Base-by-base conservation (phyloP, 441 rosid genomes). In the Corymbia calophylla region DNA sequence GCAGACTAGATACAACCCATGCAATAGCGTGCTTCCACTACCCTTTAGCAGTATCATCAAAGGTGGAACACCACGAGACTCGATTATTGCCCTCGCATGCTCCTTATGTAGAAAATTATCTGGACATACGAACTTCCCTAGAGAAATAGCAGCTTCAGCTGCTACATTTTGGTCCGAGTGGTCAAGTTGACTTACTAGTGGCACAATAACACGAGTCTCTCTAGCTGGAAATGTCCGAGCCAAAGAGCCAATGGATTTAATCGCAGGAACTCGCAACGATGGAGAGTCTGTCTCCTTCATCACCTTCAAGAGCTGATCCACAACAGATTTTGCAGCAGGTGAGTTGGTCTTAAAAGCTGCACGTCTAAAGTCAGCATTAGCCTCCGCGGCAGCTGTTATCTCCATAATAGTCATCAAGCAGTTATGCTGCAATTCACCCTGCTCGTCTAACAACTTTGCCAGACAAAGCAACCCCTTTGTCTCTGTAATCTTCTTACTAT, bases 181-280 rank as follows among this genome's bases (percentile, higher is more conserved):
- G 80, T 93, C 51, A 44, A 95, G 95, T 62, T 92, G 92, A 89
- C 87, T 89, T 12, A 94, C 97, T 51, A 95, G 89, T 1, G 96
- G 95, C 88, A 87, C 85, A 49, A 95, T 90, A 88, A 95, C 95
- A 73, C 96, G 93, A 7, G 94, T 93, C 87, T 95, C 97, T 55
- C 97, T 91, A 13, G 97, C 96, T 0, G 97, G 95, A 91, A 95
- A 95, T 35, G 96, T 95, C 93, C 96, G 90, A 10, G 96, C 95
- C 86, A 95, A 89, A 1, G 96, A 95, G 9, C 97, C 97, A 21
- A 95, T 93, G 4, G 96, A 93, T 86, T 88, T 94, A 58, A 95
- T 92, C 5, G 96, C 95, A 6, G 95, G 94, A 86, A 94, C 91
- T 89, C 92, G 94, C 87, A 95, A 87, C 13, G n/a, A 86, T 11